These are phyloP conservation scores for Acer saccharum DNA, from an alignment of 345 rosid genomes.

Conservation along the genomic window DNA sequence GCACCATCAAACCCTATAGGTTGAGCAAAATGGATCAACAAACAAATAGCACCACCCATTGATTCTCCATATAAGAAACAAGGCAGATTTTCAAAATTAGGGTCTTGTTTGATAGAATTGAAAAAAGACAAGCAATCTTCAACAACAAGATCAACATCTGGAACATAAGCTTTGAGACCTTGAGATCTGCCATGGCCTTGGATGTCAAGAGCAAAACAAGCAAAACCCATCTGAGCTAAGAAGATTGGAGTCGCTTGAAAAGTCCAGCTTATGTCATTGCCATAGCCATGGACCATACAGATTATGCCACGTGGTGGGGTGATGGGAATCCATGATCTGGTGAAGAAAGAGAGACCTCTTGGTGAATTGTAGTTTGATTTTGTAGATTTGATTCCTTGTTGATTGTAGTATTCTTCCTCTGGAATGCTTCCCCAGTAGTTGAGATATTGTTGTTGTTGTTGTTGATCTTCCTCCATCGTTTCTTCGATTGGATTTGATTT, in stretches of 20 bases:
- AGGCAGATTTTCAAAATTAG: constrained; percentile 42
- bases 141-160: constrained; percentile 67
- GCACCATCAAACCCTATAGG: constrained; percentile 66
- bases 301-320: constrained; percentile 60
- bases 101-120: constrained; percentile 45
- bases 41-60: constrained; percentile 80
- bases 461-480: constrained; percentile 22
- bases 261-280: constrained; percentile 83
- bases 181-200: constrained; percentile 84
- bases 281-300: constrained; percentile 85
- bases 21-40: constrained; percentile 59
- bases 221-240: constrained; percentile 77
- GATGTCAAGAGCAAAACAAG: constrained; percentile 79
- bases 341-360: constrained; percentile 71
- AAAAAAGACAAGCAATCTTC: constrained; percentile 60
- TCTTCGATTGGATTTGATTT: background rate
- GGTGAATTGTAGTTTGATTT: constrained; percentile 73
- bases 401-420: constrained; percentile 60
- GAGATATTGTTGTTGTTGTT: constrained; percentile 17
- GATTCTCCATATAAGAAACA: constrained; percentile 79
- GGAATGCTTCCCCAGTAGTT: constrained; percentile 70
- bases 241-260: constrained; percentile 71
- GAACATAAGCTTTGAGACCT: constrained; percentile 66
- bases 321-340: constrained; percentile 75
- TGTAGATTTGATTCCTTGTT: constrained; percentile 55